Evolutionary conservation across 768 basidiomycete genomes (phyloP).

Genomic region (Naganishia randhawae): DNA sequence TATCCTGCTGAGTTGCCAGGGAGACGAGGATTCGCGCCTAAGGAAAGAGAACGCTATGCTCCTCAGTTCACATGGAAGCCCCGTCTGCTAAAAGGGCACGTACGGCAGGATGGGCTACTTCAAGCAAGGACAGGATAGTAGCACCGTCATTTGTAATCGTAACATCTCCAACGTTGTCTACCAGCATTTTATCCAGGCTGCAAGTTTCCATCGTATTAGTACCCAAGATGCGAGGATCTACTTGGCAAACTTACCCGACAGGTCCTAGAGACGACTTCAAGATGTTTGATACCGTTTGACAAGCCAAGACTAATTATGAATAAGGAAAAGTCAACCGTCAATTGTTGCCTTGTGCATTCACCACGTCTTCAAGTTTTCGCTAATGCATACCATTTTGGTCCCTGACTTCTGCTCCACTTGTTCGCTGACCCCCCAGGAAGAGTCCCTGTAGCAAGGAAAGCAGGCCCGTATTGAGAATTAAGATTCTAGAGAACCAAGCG

Average conservation of each 20-base stretch:
- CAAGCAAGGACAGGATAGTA: slow-evolving; percentile 88
- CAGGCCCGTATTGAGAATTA: neutral
- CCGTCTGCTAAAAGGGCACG: slow-evolving; percentile 26
- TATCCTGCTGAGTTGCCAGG: slow-evolving; percentile 97
- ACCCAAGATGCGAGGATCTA: slow-evolving; percentile 8
- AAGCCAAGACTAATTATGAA: slow-evolving; percentile 70
- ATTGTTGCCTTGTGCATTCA: slow-evolving; percentile 12
- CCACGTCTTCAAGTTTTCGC: neutral
- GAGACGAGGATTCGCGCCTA: slow-evolving; percentile 83
- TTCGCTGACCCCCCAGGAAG: slow-evolving; percentile 88
- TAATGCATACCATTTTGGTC: slow-evolving; percentile 81
- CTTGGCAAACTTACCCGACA: slow-evolving; percentile 68
- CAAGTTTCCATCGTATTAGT: no score
- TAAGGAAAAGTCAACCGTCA: slow-evolving; percentile 29
- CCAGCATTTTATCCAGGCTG: slow-evolving; percentile 62
- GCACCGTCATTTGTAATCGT: slow-evolving; percentile 99
- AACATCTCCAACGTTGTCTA: slow-evolving; percentile 97
- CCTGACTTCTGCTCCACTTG: slow-evolving; percentile 90
- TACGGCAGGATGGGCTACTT: slow-evolving; percentile 94
- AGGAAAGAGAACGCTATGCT: neutral
- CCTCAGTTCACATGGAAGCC: neutral
- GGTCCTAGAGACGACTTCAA: slow-evolving; percentile 95
- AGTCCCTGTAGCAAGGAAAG: slow-evolving; percentile 57
- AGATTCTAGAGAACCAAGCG: neutral
- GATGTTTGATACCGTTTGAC: slow-evolving; percentile 93